Evolutionary conservation across 2,329 filamentous ascomycete species (phyloP).

Genomic region (Aspergillus tanneri): DNA sequence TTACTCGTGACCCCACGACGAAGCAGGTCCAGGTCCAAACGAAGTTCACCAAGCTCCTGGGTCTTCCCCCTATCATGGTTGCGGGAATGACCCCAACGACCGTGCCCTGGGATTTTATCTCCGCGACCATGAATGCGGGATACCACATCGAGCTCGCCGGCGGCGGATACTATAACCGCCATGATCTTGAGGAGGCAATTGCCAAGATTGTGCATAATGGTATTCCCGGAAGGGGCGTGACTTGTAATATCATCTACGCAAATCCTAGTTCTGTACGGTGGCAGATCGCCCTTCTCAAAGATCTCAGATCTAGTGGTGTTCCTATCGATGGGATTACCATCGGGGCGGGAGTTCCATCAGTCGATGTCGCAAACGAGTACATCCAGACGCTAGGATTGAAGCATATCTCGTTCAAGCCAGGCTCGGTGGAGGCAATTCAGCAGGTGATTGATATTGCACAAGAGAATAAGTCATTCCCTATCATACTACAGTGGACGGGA

Average conservation of each 20-base stretch:
- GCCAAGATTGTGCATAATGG: conserved; percentile 81
- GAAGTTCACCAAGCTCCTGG: conserved; percentile 86
- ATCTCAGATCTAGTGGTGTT: conserved; percentile 77
- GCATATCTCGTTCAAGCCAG: conserved; percentile 91
- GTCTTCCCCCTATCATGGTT: conserved; percentile 81
- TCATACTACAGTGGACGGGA: conserved; percentile 90
- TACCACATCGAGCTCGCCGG: conserved; percentile 90
- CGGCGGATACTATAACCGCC: conserved; percentile 82
- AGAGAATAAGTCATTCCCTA: conserved; percentile 83
- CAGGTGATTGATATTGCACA: conserved; percentile 88
- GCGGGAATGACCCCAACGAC: conserved; percentile 91
- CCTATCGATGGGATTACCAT: conserved; percentile 91
- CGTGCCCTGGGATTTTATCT: conserved; percentile 87
- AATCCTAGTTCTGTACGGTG: conserved; percentile 85
- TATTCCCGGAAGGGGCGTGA: conserved; percentile 81
- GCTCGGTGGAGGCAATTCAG: conserved; percentile 83
- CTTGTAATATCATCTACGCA: conserved; percentile 87
- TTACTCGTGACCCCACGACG: conserved; percentile 83
- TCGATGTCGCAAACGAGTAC: conserved; percentile 89
- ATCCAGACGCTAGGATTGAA: conserved; percentile 89
- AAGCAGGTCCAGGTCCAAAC: conserved; percentile 93
- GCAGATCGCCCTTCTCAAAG: conserved; percentile 83
- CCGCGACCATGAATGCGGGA: conserved; percentile 93
- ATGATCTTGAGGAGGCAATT: conserved; percentile 78
- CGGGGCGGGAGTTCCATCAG: conserved; percentile 86